A percentile compares a stretch with the other conserved stretches of the same genome.
phyloP scores from a whole-genome alignment of 2,329 filamentous ascomycete genomes.

The Alternaria dauci region DNA sequence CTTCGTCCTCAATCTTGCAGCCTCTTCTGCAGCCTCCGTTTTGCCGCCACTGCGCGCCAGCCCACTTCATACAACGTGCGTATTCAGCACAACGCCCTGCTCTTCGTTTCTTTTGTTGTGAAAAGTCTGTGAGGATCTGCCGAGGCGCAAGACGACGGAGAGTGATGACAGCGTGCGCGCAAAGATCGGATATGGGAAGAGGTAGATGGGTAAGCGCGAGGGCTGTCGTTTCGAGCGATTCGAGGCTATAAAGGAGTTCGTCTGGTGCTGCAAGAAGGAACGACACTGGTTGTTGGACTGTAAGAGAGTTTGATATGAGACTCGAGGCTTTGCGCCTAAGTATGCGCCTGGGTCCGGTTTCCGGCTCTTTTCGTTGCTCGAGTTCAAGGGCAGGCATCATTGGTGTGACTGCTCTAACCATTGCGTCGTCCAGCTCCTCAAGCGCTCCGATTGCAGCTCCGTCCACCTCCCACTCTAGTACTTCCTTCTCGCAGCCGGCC shows the following conservation, averaged over 20 bases:
- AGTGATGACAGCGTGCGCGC: conserved; percentile 43
- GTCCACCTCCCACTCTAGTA: conserved; percentile 43
- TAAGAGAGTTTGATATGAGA: conserved; percentile 5
- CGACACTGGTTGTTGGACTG: conserved; percentile 12
- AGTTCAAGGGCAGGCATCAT: conserved; percentile 5
- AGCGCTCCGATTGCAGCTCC: conserved; percentile 32
- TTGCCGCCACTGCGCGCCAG: conserved; percentile 39
- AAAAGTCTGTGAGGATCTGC: conserved; percentile 33
- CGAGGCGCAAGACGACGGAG: conserved; percentile 40
- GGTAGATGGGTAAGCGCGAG: conserved; percentile 36
- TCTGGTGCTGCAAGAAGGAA: conserved; percentile 31
- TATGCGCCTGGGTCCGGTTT: conserved; percentile 20
- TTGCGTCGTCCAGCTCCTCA: conserved; percentile 43
- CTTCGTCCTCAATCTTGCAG: conserved; percentile 47
- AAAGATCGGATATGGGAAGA: conserved; percentile 39
- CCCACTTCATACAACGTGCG: conserved; percentile 48
- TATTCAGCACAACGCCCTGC: conserved; percentile 39
- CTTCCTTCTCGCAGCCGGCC: conserved; percentile 35
- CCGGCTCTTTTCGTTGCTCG: neutral
- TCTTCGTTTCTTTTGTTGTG: conserved; percentile 31
- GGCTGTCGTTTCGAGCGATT: conserved; percentile 47
- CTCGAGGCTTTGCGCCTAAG: conserved; percentile 34
- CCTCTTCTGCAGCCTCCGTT: conserved; percentile 44
- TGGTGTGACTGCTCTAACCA: conserved; percentile 35
- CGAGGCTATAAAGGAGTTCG: conserved; percentile 42